A percentile compares a stretch with the other conserved stretches of the same genome.
These are phyloP conservation scores for Pisolithus microcarpus DNA, from an alignment of 768 basidiomycete genomes.

Conservation along the genomic window DNA sequence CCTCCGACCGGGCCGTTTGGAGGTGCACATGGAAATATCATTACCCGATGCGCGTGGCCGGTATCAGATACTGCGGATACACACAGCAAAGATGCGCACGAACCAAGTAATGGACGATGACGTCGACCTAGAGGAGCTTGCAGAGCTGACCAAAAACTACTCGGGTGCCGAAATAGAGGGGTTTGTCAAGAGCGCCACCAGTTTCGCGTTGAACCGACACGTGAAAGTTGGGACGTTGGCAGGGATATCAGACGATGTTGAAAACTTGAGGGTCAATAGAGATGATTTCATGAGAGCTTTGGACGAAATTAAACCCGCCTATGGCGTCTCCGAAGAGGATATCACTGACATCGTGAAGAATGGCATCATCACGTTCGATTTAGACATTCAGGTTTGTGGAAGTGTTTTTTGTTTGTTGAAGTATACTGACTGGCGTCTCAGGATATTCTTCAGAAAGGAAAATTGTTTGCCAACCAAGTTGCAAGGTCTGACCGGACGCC, in stretches of 20 bases:
- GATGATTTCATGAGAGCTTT: slow-evolving; percentile 85
- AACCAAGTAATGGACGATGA: slow-evolving; percentile 86
- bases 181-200: slow-evolving; percentile 94
- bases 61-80: slow-evolving; percentile 88
- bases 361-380: slow-evolving; percentile 87
- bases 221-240: slow-evolving; percentile 98
- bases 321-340: slow-evolving; percentile 97
- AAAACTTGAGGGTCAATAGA: slow-evolving; percentile 82
- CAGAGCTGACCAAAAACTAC: slow-evolving; percentile 88
- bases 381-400: slow-evolving; percentile 56
- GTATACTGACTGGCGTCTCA: slow-evolving; percentile 24
- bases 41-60: slow-evolving; percentile 92
- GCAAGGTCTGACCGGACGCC: slow-evolving; percentile 84
- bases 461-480: slow-evolving; percentile 90
- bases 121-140: slow-evolving; percentile 79
- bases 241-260: slow-evolving; percentile 92
- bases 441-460: slow-evolving; percentile 82
- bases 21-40: slow-evolving; percentile 99
- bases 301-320: slow-evolving; percentile 92
- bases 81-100: slow-evolving; percentile 88
- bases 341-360: slow-evolving; percentile 88
- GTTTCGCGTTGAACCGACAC: slow-evolving; percentile 96
- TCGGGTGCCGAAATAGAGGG: slow-evolving; percentile 95
- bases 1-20: slow-evolving; percentile 93
- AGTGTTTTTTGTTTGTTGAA: neutral